These are phyloP conservation scores for Fraxinus cuspidata DNA, from an alignment of 257 asterid species.

Conservation along the genomic window DNA sequence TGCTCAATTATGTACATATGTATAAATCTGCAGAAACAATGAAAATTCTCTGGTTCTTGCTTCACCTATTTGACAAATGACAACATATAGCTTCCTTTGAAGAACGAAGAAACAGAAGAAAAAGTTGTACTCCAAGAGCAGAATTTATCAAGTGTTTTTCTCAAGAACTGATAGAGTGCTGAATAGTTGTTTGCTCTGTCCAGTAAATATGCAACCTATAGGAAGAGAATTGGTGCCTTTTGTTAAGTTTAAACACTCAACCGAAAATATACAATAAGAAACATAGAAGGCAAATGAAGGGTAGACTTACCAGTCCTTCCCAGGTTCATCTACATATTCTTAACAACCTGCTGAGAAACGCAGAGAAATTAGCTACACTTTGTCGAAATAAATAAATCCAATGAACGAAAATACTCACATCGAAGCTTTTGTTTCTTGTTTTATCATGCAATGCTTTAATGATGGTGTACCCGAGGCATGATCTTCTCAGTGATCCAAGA, in stretches of 20 bases:
- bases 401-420: constrained; percentile 50
- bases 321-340: constrained; percentile 86
- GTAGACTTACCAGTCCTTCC: constrained; percentile 76
- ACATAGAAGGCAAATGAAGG: background rate
- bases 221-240: background rate
- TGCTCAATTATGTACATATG: background rate
- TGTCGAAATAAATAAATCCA: background rate
- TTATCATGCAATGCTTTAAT: constrained; percentile 93
- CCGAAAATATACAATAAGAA: background rate
- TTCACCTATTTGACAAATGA: constrained; percentile 31
- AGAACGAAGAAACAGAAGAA: constrained; percentile 9
- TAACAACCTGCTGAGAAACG: constrained; percentile 65
- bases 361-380: constrained; percentile 20
- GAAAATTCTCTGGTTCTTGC: constrained; percentile 9
- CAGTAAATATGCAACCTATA: constrained; percentile 91
- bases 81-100: constrained; percentile 34
- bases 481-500: constrained; percentile 42
- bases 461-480: constrained; percentile 92
- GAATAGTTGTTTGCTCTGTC: constrained; percentile 96
- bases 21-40: constrained; percentile 12
- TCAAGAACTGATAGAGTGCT: constrained; percentile 86
- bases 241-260: background rate
- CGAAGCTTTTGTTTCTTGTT: constrained; percentile 97
- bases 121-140: constrained; percentile 18
- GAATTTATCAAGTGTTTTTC: constrained; percentile 64